These are phyloP conservation scores for Fistulinella staudtii DNA, from an alignment of 1,284 basidiomycete species.

Conservation along the genomic window DNA sequence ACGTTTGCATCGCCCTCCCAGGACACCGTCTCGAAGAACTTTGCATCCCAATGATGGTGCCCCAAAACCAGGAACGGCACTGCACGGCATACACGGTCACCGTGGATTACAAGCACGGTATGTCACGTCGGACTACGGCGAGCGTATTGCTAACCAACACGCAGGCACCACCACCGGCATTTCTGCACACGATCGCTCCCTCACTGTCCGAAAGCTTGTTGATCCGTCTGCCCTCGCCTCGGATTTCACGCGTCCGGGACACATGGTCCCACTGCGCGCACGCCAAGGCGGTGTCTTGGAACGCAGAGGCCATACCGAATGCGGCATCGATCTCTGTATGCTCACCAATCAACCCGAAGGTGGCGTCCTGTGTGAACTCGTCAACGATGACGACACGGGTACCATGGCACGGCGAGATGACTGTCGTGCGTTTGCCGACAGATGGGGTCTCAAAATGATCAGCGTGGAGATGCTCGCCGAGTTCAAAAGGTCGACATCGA, in stretches of 20 bases:
- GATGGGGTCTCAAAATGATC: constrained; percentile 90
- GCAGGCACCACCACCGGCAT: constrained; percentile 93
- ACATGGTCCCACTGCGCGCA: constrained; percentile 91
- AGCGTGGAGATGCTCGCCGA: constrained; percentile 80
- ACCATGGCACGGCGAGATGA: constrained; percentile 97
- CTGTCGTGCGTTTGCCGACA: constrained; percentile 88
- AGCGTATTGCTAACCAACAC: too few relatives aligned
- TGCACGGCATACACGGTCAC: constrained; percentile 98
- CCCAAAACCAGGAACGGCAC: constrained; percentile 87
- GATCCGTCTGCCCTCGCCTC: constrained; percentile 50
- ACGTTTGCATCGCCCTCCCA: constrained; percentile 89
- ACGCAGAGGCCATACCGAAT: constrained; percentile 93
- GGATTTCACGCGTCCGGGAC: constrained; percentile 92
- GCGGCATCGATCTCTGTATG: constrained; percentile 82
- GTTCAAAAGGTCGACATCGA: constrained; percentile 26
- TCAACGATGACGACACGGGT: constrained; percentile 88
- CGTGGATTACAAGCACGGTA: constrained; percentile 87
- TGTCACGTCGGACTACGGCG: constrained; percentile 12
- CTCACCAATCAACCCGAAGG: constrained; percentile 75
- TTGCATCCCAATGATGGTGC: constrained; percentile 92
- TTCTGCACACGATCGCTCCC: constrained; percentile 90
- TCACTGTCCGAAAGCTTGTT: constrained; percentile 83
- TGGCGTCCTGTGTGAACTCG: constrained; percentile 92
- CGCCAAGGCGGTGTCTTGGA: constrained; percentile 81
- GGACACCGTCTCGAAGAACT: constrained; percentile 74